Conservation (phyloP, 768 basidiomycete genomes). For the Stropharia rugosoannulata region DNA sequence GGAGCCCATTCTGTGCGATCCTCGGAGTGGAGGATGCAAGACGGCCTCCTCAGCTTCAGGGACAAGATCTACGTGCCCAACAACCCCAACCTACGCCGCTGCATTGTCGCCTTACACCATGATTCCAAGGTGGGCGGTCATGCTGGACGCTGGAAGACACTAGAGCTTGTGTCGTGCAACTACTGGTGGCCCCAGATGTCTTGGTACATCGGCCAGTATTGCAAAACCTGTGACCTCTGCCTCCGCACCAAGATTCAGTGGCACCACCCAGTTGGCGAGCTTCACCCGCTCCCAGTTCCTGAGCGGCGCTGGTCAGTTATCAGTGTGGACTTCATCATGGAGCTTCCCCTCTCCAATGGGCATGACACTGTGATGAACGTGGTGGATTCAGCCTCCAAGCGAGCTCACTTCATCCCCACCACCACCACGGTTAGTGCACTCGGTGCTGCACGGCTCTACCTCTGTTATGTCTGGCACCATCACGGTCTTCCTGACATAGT, state of each 20-base stretch:
- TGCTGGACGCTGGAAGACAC: conserved; percentile 29
- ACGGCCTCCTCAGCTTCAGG: not conserved
- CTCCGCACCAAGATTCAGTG: conserved; percentile 22
- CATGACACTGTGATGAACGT: conserved; percentile 34
- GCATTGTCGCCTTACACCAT: not conserved
- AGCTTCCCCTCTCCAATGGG: conserved; percentile 17
- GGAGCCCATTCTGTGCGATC: not conserved
- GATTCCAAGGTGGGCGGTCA: conserved; percentile 24
- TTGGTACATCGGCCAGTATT: conserved; percentile 16
- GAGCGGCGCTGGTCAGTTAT: conserved; percentile 29
- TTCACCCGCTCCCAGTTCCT: conserved; percentile 16
- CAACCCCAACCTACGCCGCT: not conserved
- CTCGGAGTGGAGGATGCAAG: not conserved
- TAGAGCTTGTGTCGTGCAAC: conserved; percentile 24
- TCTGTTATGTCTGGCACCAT: not conserved
- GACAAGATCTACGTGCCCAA: not conserved
- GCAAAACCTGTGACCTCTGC: conserved; percentile 22
- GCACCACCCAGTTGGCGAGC: conserved; percentile 18
- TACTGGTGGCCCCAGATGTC: conserved; percentile 24
- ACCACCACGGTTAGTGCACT: conserved; percentile 8
- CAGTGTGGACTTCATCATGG: conserved; percentile 26
- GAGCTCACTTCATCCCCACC: conserved; percentile 16
- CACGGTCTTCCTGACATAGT: conserved; percentile 21
- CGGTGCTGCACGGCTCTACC: conserved; percentile 14
- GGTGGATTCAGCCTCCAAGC: conserved; percentile 12